phyloP scores from a whole-genome alignment of 1,284 basidiomycete species.

The Rhizoctonia solani region DNA sequence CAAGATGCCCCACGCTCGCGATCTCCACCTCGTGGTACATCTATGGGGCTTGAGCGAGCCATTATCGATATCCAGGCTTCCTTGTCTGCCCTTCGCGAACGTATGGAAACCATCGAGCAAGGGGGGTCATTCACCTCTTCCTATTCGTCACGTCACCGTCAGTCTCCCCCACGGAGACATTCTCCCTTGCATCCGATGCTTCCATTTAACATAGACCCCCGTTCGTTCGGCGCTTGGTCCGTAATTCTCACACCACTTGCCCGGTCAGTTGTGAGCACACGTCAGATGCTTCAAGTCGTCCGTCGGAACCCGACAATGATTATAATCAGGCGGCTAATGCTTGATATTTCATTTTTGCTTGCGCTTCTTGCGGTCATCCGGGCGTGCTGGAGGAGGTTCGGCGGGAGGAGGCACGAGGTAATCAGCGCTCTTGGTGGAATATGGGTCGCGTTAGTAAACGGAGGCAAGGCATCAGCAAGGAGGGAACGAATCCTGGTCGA shows the following conservation, averaged over 20 bases:
- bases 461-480: constrained; percentile 49
- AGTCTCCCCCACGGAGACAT: constrained; percentile 3
- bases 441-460: constrained; percentile 68
- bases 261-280: constrained; percentile 49
- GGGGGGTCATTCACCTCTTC: constrained; percentile 15
- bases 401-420: constrained; percentile 68
- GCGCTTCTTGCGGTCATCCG: constrained; percentile 59
- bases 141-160: constrained; percentile 17
- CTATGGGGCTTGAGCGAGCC: constrained; percentile 61
- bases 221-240: constrained; percentile 81
- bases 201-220: constrained; percentile 50
- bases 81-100: constrained; percentile 85
- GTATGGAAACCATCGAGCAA: constrained; percentile 74
- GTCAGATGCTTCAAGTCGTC: constrained; percentile 10
- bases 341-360: constrained; percentile 73
- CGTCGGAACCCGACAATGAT: constrained; percentile 52
- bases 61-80: constrained; percentile 87
- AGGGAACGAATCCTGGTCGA: constrained; percentile 54
- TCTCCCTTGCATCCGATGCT: constrained; percentile 23
- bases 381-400: constrained; percentile 66
- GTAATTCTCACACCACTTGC: constrained; percentile 65
- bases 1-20: not conserved
- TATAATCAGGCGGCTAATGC: constrained; percentile 67
- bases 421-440: constrained; percentile 62
- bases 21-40: constrained; percentile 1